Evolutionary conservation across 129 eudicot species (phyloP).

Genomic region (Oenanthe sinensis): DNA sequence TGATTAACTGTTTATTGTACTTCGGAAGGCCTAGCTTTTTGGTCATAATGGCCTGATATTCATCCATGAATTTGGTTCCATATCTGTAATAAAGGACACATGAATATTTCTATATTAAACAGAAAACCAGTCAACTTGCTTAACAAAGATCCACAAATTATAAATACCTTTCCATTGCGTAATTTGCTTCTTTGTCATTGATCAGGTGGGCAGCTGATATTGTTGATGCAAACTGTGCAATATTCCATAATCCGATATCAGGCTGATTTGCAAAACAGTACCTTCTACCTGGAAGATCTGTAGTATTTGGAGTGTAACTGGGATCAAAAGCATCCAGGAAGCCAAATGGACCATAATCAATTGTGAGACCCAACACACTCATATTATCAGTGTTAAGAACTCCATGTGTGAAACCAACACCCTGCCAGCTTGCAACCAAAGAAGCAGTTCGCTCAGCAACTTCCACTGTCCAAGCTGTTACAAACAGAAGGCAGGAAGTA

Average conservation of each 20-base stretch:
- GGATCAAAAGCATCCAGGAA: conserved; percentile 99
- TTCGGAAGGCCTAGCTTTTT: conserved; percentile 74
- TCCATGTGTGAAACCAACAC: conserved; percentile 98
- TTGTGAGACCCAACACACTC: conserved; percentile 94
- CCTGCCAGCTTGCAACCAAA: conserved; percentile 90
- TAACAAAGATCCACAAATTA: neutral
- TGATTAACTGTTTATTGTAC: conserved; percentile 73
- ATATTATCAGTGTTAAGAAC: conserved; percentile 96
- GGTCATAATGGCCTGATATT: conserved; percentile 92
- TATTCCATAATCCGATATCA: conserved; percentile 94
- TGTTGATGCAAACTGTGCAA: conserved; percentile 76
- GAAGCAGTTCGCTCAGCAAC: conserved; percentile 91
- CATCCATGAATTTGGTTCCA: conserved; percentile 90
- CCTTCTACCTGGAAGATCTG: conserved; percentile 98
- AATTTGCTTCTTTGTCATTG: conserved; percentile 72
- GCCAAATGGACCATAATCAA: conserved; percentile 99
- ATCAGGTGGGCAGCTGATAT: conserved; percentile 65
- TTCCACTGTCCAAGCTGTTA: conserved; percentile 94
- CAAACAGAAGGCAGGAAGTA: conserved; percentile 7
- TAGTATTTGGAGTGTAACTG: conserved; percentile 94
- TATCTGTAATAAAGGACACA: conserved; percentile 40
- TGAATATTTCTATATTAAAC: conserved; percentile 3
- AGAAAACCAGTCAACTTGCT: conserved; percentile 1
- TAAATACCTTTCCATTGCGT: conserved; percentile 81
- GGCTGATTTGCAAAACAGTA: conserved; percentile 99